These are phyloP conservation scores for Cavenderia fasciculata DNA, from an alignment of 78 protist species.

Conservation along the genomic window DNA sequence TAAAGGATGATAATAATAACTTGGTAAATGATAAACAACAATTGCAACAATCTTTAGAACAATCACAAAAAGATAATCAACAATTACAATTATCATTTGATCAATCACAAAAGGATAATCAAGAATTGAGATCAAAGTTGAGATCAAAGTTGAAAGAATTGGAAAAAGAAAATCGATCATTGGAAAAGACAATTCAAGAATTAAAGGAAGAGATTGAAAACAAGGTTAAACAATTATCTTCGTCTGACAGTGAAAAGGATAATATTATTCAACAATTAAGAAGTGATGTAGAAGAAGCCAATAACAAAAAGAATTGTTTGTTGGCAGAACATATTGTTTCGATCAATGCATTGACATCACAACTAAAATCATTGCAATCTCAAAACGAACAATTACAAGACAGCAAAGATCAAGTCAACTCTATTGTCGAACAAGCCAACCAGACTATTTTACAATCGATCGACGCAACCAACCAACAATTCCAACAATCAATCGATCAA, in stretches of 20 bases:
- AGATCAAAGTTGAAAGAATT: too few relatives aligned
- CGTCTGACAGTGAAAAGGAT: too few relatives aligned
- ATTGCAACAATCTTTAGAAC: background rate
- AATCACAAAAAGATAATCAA: too few relatives aligned
- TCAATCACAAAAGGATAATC: background rate
- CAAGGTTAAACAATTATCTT: too few relatives aligned
- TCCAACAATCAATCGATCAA: background rate
- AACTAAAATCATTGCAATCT: background rate
- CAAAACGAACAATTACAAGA: background rate
- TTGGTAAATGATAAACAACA: background rate
- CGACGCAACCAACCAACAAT: background rate
- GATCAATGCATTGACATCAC: conserved; percentile 14
- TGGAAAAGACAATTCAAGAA: background rate
- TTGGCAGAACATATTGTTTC: conserved; percentile 22
- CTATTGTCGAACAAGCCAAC: background rate
- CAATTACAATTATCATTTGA: background rate
- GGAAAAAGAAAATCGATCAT: background rate
- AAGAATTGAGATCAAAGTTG: too few relatives aligned
- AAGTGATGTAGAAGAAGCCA: background rate
- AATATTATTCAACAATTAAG: conserved; percentile 5
- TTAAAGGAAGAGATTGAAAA: background rate
- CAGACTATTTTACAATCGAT: background rate
- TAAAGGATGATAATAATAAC: background rate
- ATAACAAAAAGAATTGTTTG: background rate
- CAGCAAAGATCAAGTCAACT: background rate